Conservation (phyloP, 116 monocot species). For the Dioscorea cayenensis region DNA sequence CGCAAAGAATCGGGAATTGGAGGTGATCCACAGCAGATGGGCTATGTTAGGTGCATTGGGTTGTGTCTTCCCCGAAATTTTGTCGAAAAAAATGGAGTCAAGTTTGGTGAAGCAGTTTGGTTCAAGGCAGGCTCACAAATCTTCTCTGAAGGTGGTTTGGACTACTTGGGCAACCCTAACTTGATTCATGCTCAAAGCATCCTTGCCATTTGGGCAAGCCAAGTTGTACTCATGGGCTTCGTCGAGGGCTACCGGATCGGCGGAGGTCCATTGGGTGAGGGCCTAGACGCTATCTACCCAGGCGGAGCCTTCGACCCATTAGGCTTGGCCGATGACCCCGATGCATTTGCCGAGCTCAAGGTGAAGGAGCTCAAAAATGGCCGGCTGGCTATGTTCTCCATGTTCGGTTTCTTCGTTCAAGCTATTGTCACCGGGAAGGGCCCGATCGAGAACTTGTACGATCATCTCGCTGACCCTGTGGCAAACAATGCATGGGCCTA, state of each 20-base stretch:
- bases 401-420: conserved; percentile 69
- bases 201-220: conserved; percentile 65
- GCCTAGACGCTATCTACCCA: conserved; percentile 58
- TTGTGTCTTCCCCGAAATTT: conserved; percentile 82
- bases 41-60: conserved; percentile 81
- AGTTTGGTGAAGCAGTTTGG: conserved; percentile 84
- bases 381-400: conserved; percentile 68
- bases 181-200: conserved; percentile 86
- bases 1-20: conserved; percentile 83
- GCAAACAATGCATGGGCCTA: conserved; percentile 27
- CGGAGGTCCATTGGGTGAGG: conserved; percentile 71
- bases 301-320: conserved; percentile 73
- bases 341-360: conserved; percentile 73
- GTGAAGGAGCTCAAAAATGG: conserved; percentile 87
- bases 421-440: conserved; percentile 79
- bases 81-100: conserved; percentile 61
- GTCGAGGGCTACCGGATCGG: conserved; percentile 76
- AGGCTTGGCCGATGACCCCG: conserved; percentile 68
- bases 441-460: conserved; percentile 65
- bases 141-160: conserved; percentile 85
- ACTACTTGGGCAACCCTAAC: conserved; percentile 89
- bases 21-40: conserved; percentile 82
- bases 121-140: conserved; percentile 88
- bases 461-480: conserved; percentile 40
- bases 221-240: conserved; percentile 75